phyloP scores from a whole-genome alignment of 2,329 filamentous ascomycete genomes.

The Shiraia bambusicola region DNA sequence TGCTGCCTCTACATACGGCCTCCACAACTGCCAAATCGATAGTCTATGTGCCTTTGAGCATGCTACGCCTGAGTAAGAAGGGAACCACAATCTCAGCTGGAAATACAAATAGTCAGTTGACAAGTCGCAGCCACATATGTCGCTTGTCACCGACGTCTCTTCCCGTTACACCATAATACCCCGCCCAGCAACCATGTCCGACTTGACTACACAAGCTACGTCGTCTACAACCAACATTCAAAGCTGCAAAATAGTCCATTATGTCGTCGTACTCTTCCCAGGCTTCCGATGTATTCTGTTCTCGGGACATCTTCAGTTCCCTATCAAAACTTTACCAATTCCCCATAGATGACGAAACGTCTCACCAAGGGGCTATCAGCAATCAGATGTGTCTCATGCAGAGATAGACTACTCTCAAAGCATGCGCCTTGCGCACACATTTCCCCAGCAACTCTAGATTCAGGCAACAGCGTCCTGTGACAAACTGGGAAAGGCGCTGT shows the following conservation, averaged over 20 bases:
- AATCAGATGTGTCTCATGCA: constrained; percentile 19
- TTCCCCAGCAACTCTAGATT: constrained; percentile 16
- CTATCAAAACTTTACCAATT: constrained; percentile 29
- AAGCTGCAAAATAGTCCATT: constrained; percentile 14
- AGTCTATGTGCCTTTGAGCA: too few relatives aligned
- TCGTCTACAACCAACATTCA: constrained; percentile 1
- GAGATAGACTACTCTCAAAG: constrained; percentile 21
- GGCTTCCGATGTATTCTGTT: constrained; percentile 45
- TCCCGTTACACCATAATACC: neutral
- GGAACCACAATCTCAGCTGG: too few relatives aligned
- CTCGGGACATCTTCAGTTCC: constrained; percentile 48
- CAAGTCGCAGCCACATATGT: too few relatives aligned
- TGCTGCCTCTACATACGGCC: too few relatives aligned
- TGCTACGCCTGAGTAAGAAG: too few relatives aligned
- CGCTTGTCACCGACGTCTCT: too few relatives aligned
- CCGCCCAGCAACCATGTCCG: constrained; percentile 1
- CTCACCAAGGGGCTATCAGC: constrained; percentile 17
- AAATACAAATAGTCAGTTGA: too few relatives aligned
- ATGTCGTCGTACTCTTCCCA: constrained; percentile 25
- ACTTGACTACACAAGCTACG: neutral
- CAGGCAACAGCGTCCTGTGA: constrained; percentile 9
- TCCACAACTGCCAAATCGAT: too few relatives aligned
- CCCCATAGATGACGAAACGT: constrained; percentile 29
- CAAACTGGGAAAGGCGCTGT: constrained; percentile 12
- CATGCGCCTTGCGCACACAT: constrained; percentile 18